These are phyloP conservation scores for Madurella mycetomatis DNA, from an alignment of 2,329 filamentous ascomycete genomes.

Conservation along the genomic window DNA sequence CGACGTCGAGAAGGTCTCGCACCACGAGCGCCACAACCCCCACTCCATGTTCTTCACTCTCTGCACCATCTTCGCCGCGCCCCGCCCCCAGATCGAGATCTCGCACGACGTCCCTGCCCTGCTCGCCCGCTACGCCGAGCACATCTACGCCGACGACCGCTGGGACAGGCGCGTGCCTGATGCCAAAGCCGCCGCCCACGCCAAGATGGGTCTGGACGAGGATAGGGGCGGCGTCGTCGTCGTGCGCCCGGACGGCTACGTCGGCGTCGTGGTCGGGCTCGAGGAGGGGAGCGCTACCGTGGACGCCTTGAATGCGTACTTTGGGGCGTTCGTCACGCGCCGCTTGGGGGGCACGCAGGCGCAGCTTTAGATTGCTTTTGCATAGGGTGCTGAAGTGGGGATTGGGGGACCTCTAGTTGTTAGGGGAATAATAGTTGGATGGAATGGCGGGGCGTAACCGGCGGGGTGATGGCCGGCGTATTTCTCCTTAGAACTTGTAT, in stretches of 20 bases:
- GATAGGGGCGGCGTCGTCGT: constrained; percentile 75
- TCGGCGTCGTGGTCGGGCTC: constrained; percentile 69
- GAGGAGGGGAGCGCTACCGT: constrained; percentile 74
- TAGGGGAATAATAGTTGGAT: too few species aligned
- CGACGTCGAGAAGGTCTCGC: constrained; percentile 59
- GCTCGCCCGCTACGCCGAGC: constrained; percentile 71
- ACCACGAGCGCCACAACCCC: constrained; percentile 80
- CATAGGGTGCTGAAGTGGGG: background rate
- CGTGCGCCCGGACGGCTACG: constrained; percentile 81
- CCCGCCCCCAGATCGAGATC: constrained; percentile 68
- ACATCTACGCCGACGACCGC: constrained; percentile 82
- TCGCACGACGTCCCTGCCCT: constrained; percentile 63
- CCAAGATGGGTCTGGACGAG: constrained; percentile 76
- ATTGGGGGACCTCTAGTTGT: too few species aligned
- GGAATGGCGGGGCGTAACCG: too few species aligned
- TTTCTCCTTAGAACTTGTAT: too few species aligned
- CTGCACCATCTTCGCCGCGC: constrained; percentile 67
- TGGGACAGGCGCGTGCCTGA: constrained; percentile 66
- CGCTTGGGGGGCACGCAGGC: constrained; percentile 28
- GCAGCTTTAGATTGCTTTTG: constrained; percentile 10
- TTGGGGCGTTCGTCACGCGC: constrained; percentile 67
- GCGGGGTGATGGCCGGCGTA: too few species aligned
- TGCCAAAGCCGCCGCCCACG: constrained; percentile 70
- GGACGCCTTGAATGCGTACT: constrained; percentile 79
- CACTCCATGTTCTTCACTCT: constrained; percentile 80